Conservation (phyloP, 192 early-diverging fungal genomes). For the Coemansia sp. region DNA sequence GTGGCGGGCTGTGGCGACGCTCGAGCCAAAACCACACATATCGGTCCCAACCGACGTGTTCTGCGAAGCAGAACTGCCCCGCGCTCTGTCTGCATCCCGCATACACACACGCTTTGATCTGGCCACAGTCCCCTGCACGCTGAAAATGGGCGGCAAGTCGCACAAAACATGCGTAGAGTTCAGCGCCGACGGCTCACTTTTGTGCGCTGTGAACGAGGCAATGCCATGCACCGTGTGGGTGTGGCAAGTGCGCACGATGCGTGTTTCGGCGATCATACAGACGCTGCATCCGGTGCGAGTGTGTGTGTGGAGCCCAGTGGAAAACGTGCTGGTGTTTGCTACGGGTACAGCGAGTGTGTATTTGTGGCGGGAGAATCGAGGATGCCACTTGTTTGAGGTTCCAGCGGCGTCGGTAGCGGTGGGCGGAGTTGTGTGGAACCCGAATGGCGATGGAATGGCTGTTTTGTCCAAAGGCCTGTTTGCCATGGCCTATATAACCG, state of each 20-base stretch:
- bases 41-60: constrained; percentile 37
- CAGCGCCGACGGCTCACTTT: constrained; percentile 34
- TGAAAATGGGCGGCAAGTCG: constrained; percentile 9
- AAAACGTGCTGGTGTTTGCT: constrained; percentile 28
- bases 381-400: constrained; percentile 34
- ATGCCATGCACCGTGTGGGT: constrained; percentile 49
- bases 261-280: constrained; percentile 32
- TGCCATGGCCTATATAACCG: constrained; percentile 28
- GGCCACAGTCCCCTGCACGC: constrained; percentile 16
- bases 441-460: constrained; percentile 36
- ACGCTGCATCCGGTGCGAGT: constrained; percentile 28
- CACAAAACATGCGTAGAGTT: constrained; percentile 21
- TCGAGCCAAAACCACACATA: constrained; percentile 16
- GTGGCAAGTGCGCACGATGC: constrained; percentile 33
- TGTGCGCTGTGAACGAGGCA: constrained; percentile 25
- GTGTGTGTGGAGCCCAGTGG: constrained; percentile 46
- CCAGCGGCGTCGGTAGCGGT: constrained; percentile 21
- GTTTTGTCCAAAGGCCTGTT: constrained; percentile 42
- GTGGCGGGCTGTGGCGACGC: constrained; percentile 42
- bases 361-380: constrained; percentile 42
- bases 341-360: constrained; percentile 35
- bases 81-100: constrained; percentile 3
- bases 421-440: constrained; percentile 30
- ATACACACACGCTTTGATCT: constrained; percentile 33
- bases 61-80: neutral